Percentiles rank a stretch among this genome's conserved stretches.
phyloP scores from a whole-genome alignment of 768 basidiomycete genomes.

The Panaeolus cyanescens region DNA sequence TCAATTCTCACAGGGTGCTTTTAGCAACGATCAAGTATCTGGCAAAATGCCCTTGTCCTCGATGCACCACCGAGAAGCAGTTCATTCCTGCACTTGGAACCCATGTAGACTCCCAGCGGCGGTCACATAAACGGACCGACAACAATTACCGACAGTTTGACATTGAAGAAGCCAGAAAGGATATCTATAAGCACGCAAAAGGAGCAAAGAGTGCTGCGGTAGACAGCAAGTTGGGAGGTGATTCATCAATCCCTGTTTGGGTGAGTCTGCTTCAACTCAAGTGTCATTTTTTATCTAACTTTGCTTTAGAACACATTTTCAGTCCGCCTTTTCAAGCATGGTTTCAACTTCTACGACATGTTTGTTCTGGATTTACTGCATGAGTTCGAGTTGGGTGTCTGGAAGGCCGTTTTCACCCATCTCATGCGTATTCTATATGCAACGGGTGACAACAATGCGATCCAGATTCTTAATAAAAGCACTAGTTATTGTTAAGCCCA shows the following conservation, averaged over 20 bases:
- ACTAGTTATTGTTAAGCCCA: too few species aligned
- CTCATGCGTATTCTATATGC: too few species aligned
- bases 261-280: slow-evolving; percentile 4
- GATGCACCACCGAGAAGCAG: slow-evolving; percentile 22
- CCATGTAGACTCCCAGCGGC: slow-evolving; percentile 13
- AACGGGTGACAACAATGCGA: too few species aligned
- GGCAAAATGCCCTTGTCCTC: slow-evolving; percentile 32
- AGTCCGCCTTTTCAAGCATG: background rate
- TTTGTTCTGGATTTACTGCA: slow-evolving; percentile 31
- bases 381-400: too few species aligned
- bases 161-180: background rate
- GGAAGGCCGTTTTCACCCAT: too few species aligned
- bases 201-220: background rate
- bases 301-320: slow-evolving; percentile 28
- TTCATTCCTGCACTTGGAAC: slow-evolving; percentile 27
- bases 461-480: too few species aligned
- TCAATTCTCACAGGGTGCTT: slow-evolving; percentile 26
- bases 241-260: slow-evolving; percentile 9
- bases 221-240: background rate
- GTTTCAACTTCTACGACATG: slow-evolving; percentile 24
- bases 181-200: background rate
- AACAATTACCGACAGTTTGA: background rate
- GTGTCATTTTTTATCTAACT: background rate
- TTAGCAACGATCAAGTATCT: too few species aligned
- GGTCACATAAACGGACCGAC: background rate